Evolutionary conservation across 805 yeast genomes (phyloP), one percentile per base, ranked within the genome.

Genomic region (Saccharomycopsis javanensis): DNA sequence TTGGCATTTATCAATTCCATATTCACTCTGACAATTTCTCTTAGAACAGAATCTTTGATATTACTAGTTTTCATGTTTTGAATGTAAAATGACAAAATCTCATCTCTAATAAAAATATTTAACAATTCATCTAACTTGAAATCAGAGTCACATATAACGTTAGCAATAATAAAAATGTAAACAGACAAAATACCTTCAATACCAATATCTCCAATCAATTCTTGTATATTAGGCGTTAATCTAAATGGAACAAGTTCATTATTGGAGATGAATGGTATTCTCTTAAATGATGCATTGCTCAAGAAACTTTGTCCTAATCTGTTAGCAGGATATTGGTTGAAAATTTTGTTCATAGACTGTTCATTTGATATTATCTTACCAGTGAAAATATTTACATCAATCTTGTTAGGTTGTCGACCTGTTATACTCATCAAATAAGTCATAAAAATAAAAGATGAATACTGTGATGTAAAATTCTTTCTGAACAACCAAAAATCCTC

Each of bases 401-500:
- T 87, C 77, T 92, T 95, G 68, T 88, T 94, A 3, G 99, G 98
- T 62, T 88, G 92, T 66, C 99, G 82, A 50, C 85, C 82, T 68
- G 88, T 88, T 65, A 94, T 88, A 72, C 96, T 85, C 87, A 94
- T 82, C 89, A 92, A 85, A 67, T 88, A 88, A 0, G 98, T 88
- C 78, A 90, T 83, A 70, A 94, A 92, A 42, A 89, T 82, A 64
- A 92, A 86, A 0, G 96, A 83, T 3, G 98, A 97, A 71, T 94
- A 94, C 70, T 91, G 96, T 25, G 96, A 85, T 4, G 97, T 82
- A 67, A 94, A 95, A 66, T 90, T 96, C 65, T 91, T 90, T 62
- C 98, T 80, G 83, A 95, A 94, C 54, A 92, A 72, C 99, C 99
- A 94, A 76, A 91, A 94, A 65, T 92, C 97, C 69, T 87, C 97